Base-by-base conservation (phyloP, 345 rosid genomes). In the Trapa incisa region DNA sequence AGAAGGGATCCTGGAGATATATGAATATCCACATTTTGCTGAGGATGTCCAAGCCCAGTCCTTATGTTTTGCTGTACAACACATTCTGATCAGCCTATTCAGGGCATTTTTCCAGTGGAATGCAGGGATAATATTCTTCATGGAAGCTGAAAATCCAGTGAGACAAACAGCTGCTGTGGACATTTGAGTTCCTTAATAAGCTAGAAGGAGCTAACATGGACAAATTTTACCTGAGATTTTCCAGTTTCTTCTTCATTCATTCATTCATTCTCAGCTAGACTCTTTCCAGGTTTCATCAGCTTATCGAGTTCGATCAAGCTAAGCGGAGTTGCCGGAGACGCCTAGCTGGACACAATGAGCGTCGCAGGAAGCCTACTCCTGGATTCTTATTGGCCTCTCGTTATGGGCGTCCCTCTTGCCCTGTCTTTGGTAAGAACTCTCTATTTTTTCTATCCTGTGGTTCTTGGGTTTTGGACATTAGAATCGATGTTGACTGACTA, bases 251-350 rank as follows among this genome's bases (percentile, higher is more conserved):
- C 43, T 41, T 41, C 43, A 11, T 4, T 50, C 56, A 2, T n/a
- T 15, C 15, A 50, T 15, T 50, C 17, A 45, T 62, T 61, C 36
- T 62, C 35, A 61, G 42, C 37, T 67, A 36, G 70, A 32, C 37
- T 57, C 58, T 65, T 42, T 56, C 33, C 75, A 94, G 99, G 80
- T 94, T 94, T 83, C 99, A 94, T 75, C 93, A 72, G 76, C 97
- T 94, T 69, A 72, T 88, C 14, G 99, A 91, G 74, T 94, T 94
- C 75, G 99, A 94, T 83, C 86, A 89, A 80, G 96, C 87, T 63
- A 94, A 94, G 71, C 76, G 99, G 53, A 94, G 99, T 69, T 94
- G 99, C 67, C 93, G 99, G 37, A 86, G 96, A 72, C 87, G 96
- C 75, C 82, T 94, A 33, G 97, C 97, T 16, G 96, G 96, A 15